Base-by-base conservation (phyloP, 2,329 filamentous ascomycete genomes). In the Sordariomycetes sp. region DNA sequence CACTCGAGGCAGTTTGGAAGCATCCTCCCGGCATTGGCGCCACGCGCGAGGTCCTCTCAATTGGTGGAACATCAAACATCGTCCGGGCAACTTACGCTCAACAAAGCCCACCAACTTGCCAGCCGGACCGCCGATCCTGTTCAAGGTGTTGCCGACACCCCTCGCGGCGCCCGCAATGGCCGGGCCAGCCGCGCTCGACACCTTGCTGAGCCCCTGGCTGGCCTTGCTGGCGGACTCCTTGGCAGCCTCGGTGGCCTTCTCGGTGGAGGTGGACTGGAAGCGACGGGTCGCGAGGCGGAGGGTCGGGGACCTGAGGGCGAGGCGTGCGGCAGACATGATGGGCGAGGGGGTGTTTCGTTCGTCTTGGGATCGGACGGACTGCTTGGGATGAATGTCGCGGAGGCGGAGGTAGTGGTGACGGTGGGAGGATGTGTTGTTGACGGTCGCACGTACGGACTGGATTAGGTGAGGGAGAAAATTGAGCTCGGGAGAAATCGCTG, bases 21-120 rank as follows among this genome's bases (percentile, higher is more conserved):
- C n/a, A n/a, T n/a, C n/a, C n/a, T n/a, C n/a, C n/a, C n/a, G n/a
- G n/a, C n/a, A n/a, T n/a, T n/a, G n/a, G n/a, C n/a, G n/a, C n/a
- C n/a, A n/a, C n/a, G n/a, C n/a, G n/a, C n/a, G n/a, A n/a, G n/a
- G n/a, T n/a, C n/a, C n/a, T n/a, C n/a, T n/a, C n/a, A 28, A 28
- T 11, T 27, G 8, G 25, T n/a, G n/a, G 25, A 8, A n/a, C 25
- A 9, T 28, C n/a, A 9, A 10, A n/a, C 5, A 28, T 28, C 8
- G n/a, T n/a, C n/a, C n/a, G n/a, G n/a, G n/a, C n/a, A 19, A 68
- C 87, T 66, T 75, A 96, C 92, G 82, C 73, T 95, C 85, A 53
- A 92, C 70, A 53, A 88, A 84, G 48, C 69, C 70, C 58, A 94
- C 74, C 47, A 88, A 55, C 61, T 73, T 77, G 51, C 86, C 87